These are phyloP conservation scores for Sclerospora graminicola DNA, from an alignment of 352 stramenopile species.

Conservation along the genomic window DNA sequence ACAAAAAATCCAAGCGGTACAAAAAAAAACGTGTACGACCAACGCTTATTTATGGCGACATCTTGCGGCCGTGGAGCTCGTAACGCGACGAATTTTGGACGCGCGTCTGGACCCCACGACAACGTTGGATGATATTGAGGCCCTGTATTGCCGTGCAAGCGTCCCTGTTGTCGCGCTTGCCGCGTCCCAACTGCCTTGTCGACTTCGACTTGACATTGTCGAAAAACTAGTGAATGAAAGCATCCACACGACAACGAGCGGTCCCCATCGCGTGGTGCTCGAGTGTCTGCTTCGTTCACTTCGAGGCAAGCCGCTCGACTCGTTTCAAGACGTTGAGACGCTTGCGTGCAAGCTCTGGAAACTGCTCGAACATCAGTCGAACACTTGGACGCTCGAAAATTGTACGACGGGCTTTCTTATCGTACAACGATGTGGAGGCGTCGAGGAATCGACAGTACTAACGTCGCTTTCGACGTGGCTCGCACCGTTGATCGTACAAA, in stretches of 20 bases:
- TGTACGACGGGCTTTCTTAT: constrained; percentile 30
- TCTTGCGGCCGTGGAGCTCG: constrained; percentile 28
- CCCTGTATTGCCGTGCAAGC: too few species aligned
- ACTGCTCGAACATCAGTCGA: constrained; percentile 24
- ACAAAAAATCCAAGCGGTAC: constrained; percentile 22
- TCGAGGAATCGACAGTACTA: constrained; percentile 14
- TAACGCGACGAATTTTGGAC: constrained; percentile 1
- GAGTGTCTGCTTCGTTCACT: constrained; percentile 26
- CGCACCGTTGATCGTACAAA: constrained; percentile 24
- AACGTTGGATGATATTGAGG: too few species aligned
- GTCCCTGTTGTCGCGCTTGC: constrained; percentile 21
- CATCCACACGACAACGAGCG: constrained; percentile 1
- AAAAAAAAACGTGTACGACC: constrained; percentile 3
- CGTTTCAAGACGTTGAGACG: too few species aligned
- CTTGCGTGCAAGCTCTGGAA: constrained; percentile 24
- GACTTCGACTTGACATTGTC: constrained; percentile 5
- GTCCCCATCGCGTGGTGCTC: constrained; percentile 23
- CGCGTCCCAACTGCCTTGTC: constrained; percentile 6
- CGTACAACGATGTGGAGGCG: constrained; percentile 17
- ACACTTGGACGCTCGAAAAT: constrained; percentile 9
- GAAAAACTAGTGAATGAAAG: constrained; percentile 15
- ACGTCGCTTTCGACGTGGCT: constrained; percentile 15
- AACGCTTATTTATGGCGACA: constrained; percentile 10
- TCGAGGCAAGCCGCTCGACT: neutral
- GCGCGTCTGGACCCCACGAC: too few species aligned